A percentile compares a stretch with the other conserved stretches of the same genome.
Evolutionary conservation across 768 basidiomycete species (phyloP).

Genomic region (Tylopilus plumbeoviolaceoides): DNA sequence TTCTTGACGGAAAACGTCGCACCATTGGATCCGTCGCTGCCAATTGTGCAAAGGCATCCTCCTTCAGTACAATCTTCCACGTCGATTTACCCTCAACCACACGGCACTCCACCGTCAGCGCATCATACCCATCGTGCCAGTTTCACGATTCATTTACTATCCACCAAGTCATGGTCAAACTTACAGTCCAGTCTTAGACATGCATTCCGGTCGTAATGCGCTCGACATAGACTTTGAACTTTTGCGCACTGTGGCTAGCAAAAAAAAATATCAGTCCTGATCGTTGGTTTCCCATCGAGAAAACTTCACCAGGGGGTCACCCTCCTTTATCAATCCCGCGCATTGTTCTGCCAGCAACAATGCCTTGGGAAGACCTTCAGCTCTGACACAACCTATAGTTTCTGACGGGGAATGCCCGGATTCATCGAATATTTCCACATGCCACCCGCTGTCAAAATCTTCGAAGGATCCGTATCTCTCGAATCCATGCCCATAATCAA

Average conservation of each 20-base stretch:
- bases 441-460: constrained; percentile 6
- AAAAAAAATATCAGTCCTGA: neutral
- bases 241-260: constrained; percentile 9
- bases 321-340: constrained; percentile 2
- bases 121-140: constrained; percentile 16
- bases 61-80: constrained; percentile 16
- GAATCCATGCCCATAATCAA: constrained; percentile 12
- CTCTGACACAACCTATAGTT: neutral
- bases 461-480: constrained; percentile 16
- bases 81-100: constrained; percentile 7
- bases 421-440: neutral
- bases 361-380: constrained; percentile 7
- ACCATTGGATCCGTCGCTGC: constrained; percentile 11
- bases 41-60: constrained; percentile 7
- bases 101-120: constrained; percentile 16
- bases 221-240: constrained; percentile 16
- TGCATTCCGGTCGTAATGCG: constrained; percentile 6
- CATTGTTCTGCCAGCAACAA: constrained; percentile 8
- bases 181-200: constrained; percentile 10
- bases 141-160: constrained; percentile 10
- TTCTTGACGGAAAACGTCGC: constrained; percentile 5
- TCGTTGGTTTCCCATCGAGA: neutral
- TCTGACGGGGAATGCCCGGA: neutral
- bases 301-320: constrained; percentile 8
- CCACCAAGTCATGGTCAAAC: constrained; percentile 17